A percentile compares a stretch with the other conserved stretches of the same genome.
Conservation (phyloP, 176 grass and related monocot genomes). For the Eragrostis nindensis region DNA sequence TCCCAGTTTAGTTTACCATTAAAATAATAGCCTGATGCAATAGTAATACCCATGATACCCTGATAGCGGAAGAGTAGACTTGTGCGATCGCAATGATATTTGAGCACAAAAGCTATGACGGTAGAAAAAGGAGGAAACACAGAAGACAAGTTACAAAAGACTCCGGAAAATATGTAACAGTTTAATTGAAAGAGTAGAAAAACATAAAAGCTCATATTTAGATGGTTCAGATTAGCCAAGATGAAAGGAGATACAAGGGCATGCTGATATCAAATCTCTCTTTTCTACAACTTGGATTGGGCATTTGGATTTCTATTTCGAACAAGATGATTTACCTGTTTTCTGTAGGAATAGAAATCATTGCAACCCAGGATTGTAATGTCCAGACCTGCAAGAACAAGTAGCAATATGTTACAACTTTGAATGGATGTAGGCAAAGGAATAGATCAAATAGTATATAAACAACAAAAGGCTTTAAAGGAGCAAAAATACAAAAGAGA, state of each 20-base stretch:
- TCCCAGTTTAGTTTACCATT: constrained; percentile 4
- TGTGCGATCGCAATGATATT: background rate
- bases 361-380: constrained; percentile 91
- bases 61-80: background rate
- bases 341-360: constrained; percentile 97
- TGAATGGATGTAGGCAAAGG: background rate
- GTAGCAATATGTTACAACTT: constrained; percentile 4
- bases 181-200: constrained; percentile 11
- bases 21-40: background rate
- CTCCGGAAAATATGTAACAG: background rate
- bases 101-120: constrained; percentile 7
- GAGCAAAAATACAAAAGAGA: constrained; percentile 10
- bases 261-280: constrained; percentile 12
- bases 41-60: background rate
- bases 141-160: background rate
- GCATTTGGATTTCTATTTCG: background rate
- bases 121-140: background rate
- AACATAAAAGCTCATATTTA: constrained; percentile 14
- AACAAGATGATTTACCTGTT: constrained; percentile 62
- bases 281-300: constrained; percentile 4
- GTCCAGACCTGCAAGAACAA: constrained; percentile 60
- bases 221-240: background rate
- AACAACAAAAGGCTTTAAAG: background rate
- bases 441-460: background rate
- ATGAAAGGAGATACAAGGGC: constrained; percentile 32